phyloP scores from a whole-genome alignment of 768 basidiomycete genomes.

The Candolleomyces eurysporus region DNA sequence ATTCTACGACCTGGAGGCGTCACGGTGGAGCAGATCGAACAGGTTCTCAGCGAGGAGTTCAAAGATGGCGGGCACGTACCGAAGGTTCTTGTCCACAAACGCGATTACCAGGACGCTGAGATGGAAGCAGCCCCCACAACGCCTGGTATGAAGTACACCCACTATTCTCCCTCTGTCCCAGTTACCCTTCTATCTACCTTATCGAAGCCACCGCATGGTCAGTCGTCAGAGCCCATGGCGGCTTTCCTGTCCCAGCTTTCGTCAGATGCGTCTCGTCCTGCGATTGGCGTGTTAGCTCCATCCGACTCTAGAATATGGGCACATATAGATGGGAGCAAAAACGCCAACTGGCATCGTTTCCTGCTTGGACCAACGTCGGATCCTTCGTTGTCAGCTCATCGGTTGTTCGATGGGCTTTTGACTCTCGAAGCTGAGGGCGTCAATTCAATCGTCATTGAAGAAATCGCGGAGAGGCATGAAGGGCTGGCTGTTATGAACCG shows the following conservation, averaged over 20 bases:
- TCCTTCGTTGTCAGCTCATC: slow-evolving; percentile 69
- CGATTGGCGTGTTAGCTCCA: slow-evolving; percentile 69
- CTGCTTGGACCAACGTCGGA: slow-evolving; percentile 49
- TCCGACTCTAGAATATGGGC: slow-evolving; percentile 52
- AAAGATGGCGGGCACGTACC: slow-evolving; percentile 36
- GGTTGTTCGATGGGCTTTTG: slow-evolving; percentile 85
- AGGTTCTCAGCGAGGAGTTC: slow-evolving; percentile 45
- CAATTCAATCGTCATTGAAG: slow-evolving; percentile 83
- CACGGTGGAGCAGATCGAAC: slow-evolving; percentile 83
- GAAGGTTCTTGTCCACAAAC: slow-evolving; percentile 70
- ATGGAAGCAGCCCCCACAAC: slow-evolving; percentile 85
- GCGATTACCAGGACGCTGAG: slow-evolving; percentile 70
- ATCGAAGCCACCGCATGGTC: slow-evolving; percentile 37
- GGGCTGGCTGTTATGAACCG: slow-evolving; percentile 96
- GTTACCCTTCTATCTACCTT: slow-evolving; percentile 69
- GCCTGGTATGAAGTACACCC: slow-evolving; percentile 98
- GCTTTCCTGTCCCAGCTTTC: slow-evolving; percentile 44
- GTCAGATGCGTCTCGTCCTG: slow-evolving; percentile 26
- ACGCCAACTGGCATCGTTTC: slow-evolving; percentile 57
- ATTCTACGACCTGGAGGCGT: slow-evolving; percentile 90
- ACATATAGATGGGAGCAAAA: slow-evolving; percentile 25
- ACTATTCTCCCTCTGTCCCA: slow-evolving; percentile 91
- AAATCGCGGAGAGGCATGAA: slow-evolving; percentile 73
- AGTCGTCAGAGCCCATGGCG: slow-evolving; percentile 25
- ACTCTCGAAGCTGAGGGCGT: slow-evolving; percentile 75